Conservation (phyloP, 1,284 basidiomycete species). For the Meira miltonrushii region DNA sequence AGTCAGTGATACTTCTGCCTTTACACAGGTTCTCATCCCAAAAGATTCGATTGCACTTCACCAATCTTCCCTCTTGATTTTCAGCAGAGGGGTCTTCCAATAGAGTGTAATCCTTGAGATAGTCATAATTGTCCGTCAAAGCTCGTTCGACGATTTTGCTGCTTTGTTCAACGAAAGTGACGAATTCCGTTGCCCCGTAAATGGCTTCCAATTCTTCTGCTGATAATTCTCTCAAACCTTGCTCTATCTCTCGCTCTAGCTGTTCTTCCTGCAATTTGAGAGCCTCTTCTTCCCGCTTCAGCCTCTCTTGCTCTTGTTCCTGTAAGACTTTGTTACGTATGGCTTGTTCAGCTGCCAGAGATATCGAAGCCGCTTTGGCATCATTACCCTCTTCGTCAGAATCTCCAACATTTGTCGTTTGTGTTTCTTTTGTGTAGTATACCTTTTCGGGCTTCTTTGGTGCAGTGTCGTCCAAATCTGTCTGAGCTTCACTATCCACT, state of each 20-base stretch:
- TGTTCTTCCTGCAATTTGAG: slow-evolving; percentile 60
- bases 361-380: slow-evolving; percentile 40
- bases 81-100: slow-evolving; percentile 65
- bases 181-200: slow-evolving; percentile 76
- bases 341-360: slow-evolving; percentile 39
- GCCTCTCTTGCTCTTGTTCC: slow-evolving; percentile 47
- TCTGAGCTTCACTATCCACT: slow-evolving; percentile 15
- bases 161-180: slow-evolving; percentile 89
- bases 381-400: slow-evolving; percentile 57
- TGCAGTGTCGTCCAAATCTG: neutral
- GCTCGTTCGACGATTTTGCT: slow-evolving; percentile 91
- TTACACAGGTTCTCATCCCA: slow-evolving; percentile 56
- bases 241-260: slow-evolving; percentile 62
- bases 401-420: slow-evolving; percentile 61
- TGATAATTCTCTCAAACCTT: slow-evolving; percentile 78
- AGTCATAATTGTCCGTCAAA: slow-evolving; percentile 93
- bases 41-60: slow-evolving; percentile 32
- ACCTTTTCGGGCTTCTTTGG: slow-evolving; percentile 64
- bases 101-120: slow-evolving; percentile 88
- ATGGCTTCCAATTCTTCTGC: slow-evolving; percentile 77
- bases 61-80: slow-evolving; percentile 15
- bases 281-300: slow-evolving; percentile 51
- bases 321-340: slow-evolving; percentile 24
- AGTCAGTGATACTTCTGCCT: slow-evolving; percentile 81
- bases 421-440: slow-evolving; percentile 88